Evolutionary conservation across 2,329 filamentous ascomycete species (phyloP).

Genomic region (Hypocrella siamensis): DNA sequence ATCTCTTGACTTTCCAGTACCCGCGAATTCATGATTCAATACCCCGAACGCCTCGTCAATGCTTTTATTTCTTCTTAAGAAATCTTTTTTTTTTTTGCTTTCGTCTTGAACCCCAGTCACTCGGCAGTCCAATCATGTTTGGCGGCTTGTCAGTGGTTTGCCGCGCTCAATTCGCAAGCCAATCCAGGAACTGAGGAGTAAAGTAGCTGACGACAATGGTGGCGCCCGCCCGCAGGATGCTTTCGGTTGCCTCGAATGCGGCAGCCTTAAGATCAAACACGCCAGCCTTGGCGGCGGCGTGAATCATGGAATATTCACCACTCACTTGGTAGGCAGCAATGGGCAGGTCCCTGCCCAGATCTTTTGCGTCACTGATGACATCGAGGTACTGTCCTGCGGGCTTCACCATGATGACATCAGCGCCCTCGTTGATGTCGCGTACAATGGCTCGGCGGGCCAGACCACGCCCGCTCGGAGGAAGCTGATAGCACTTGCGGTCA

Average conservation of each 20-base stretch:
- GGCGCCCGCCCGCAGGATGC: conserved; percentile 82
- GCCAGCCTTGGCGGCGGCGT: conserved; percentile 85
- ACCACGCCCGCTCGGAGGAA: conserved; percentile 82
- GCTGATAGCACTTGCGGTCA: conserved; percentile 91
- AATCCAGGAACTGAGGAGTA: conserved; percentile 62
- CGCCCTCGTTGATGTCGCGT: conserved; percentile 82
- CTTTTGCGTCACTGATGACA: conserved; percentile 95
- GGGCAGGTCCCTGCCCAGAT: conserved; percentile 79
- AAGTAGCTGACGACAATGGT: conserved; percentile 93
- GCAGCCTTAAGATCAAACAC: conserved; percentile 92
- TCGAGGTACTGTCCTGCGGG: conserved; percentile 91
- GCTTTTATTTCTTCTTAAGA: no score
- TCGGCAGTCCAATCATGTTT: no score
- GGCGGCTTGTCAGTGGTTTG: background rate
- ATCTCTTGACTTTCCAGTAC: no score
- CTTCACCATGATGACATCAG: conserved; percentile 99
- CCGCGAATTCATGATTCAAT: no score
- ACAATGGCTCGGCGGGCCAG: conserved; percentile 80
- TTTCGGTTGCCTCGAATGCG: conserved; percentile 89
- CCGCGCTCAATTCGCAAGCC: conserved; percentile 35
- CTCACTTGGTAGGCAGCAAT: conserved; percentile 94
- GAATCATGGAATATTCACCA: conserved; percentile 96
- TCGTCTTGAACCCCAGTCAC: no score
- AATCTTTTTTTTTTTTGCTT: no score
- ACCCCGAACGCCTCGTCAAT: no score